These are phyloP conservation scores for Mucor indicus DNA, from an alignment of 371 early-diverging fungal species.

Conservation along the genomic window DNA sequence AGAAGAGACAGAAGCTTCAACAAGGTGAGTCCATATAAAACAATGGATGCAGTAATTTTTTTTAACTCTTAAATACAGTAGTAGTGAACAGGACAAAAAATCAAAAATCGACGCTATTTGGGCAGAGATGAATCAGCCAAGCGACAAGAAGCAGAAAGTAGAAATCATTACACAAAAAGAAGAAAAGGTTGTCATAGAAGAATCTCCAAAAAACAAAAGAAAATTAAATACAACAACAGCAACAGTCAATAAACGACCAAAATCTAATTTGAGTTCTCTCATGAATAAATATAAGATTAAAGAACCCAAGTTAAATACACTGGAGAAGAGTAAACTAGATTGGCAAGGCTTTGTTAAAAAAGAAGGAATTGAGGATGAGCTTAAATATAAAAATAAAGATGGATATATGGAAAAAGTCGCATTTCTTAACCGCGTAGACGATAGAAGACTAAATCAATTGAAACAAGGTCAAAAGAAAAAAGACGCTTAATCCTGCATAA, in stretches of 20 bases:
- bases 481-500: too few relatives aligned
- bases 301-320: constrained; percentile 66
- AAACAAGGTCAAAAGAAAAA: constrained; percentile 39
- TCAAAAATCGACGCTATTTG: constrained; percentile 43
- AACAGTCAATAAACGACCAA: constrained; percentile 27
- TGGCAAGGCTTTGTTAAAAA: constrained; percentile 68
- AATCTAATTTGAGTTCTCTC: constrained; percentile 51
- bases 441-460: constrained; percentile 45
- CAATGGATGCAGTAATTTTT: not conserved
- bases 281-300: constrained; percentile 63
- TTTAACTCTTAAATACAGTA: not conserved
- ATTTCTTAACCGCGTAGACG: constrained; percentile 59
- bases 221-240: not conserved
- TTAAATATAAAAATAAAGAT: constrained; percentile 69
- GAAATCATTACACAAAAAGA: not conserved
- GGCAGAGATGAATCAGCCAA: constrained; percentile 34
- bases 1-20: not conserved
- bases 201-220: not conserved
- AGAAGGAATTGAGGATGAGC: constrained; percentile 63
- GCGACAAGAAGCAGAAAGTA: not conserved
- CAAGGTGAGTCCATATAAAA: too few relatives aligned
- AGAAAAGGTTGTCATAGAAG: not conserved
- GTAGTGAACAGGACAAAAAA: constrained; percentile 15
- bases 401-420: constrained; percentile 67
- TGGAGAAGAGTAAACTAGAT: constrained; percentile 71